Conservation (phyloP, 108 stramenopile genomes). For the Halocafeteria seosinensis region DNA sequence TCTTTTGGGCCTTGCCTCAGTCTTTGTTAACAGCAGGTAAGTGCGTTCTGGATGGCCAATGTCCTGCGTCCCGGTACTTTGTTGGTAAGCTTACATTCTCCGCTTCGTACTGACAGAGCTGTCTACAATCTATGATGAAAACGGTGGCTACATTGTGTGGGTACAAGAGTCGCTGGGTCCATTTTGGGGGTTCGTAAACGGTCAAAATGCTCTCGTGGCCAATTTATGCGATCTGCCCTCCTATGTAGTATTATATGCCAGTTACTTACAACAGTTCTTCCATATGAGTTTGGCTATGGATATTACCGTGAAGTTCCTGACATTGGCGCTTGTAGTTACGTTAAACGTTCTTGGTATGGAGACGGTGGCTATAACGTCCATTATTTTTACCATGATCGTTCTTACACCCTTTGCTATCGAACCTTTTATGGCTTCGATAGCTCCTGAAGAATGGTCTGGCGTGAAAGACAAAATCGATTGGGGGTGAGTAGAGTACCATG, state of each 20-base stretch:
- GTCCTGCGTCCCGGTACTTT: too few species aligned
- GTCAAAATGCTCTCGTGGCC: neutral
- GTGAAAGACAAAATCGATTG: neutral
- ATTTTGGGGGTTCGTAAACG: constrained; percentile 1
- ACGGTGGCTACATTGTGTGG: constrained; percentile 1
- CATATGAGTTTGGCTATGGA: neutral
- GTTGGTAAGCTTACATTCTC: too few species aligned
- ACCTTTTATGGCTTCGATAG: neutral
- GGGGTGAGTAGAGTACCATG: too few species aligned
- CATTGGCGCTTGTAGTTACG: neutral
- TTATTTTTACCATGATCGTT: neutral
- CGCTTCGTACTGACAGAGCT: too few species aligned
- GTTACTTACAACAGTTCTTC: neutral
- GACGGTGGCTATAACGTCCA: neutral
- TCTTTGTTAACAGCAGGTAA: too few species aligned
- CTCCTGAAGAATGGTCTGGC: neutral
- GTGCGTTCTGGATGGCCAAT: too few species aligned
- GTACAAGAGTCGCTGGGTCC: neutral
- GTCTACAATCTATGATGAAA: neutral
- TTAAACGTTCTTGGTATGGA: neutral
- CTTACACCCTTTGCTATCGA: neutral
- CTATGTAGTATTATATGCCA: neutral
- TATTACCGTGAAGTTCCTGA: neutral
- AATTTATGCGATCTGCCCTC: constrained; percentile 1
- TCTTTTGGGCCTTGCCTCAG: neutral